Evolutionary conservation across 2,329 filamentous ascomycete species (phyloP), one percentile per base, ranked within the genome.

Genomic region (Magnaporthiopsis poae): DNA sequence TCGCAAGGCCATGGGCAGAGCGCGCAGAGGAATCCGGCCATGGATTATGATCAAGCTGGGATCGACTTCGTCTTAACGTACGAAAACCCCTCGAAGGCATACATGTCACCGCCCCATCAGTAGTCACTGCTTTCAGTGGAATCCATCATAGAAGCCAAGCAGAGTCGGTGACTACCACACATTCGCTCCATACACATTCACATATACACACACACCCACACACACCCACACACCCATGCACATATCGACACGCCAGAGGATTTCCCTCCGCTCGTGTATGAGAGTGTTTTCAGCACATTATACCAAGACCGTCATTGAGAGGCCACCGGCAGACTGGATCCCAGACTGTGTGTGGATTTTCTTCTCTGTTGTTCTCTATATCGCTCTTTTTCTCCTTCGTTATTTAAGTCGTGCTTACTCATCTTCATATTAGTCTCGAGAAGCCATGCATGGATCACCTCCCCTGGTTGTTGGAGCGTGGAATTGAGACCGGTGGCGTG

Each of bases 41-140:
- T 90, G 71, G 89, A 93, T 75, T 89, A 90, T 79, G 90, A 94
- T 76, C 89, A 92, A 76, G 86, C 90, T 72, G 91, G 91, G 75
- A 92, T 95, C 80, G 91, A 95, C 78, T 94, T 95, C 81, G 91
- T 95, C 73, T 85, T 95, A 85, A 90, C 90, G 91, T 95, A 92
- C 85, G 90, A 86, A 75, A 74, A 75, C 77, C 81, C 82, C 77
- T 84, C 84, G 79, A 84, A 82, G 80, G 82, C 85, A 76, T 89
- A 89, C 78, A 82, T 85, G 76, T 87, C 86, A 79, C 86, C 86
- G 80, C 85, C 85, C 75, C 84, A 81, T 72, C 80, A 84, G 74
- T 84, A 69, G 46, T n/a, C n/a, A 25, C 46, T 56, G 46, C 46
- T 56, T 56, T 25, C 46, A 56, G 46, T n/a, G 46, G 15, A 56